Evolutionary conservation across 805 yeast species (phyloP).

Genomic region (Candida chilensis): DNA sequence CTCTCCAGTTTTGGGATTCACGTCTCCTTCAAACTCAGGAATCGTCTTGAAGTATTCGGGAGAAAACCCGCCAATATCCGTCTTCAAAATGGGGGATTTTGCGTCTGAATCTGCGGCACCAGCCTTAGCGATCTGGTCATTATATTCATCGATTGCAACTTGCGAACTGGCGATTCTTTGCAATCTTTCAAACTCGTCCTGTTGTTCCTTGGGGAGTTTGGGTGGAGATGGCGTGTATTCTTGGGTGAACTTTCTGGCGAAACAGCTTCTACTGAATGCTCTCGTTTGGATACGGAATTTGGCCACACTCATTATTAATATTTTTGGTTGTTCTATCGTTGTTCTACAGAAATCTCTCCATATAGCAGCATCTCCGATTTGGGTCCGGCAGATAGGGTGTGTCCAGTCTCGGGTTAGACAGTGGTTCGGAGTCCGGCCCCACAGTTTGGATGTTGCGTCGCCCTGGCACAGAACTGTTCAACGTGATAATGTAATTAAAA

Average conservation of each 20-base stretch:
- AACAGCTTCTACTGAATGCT: too few relatives aligned
- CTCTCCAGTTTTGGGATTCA: slow-evolving; percentile 91
- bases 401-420: too few relatives aligned
- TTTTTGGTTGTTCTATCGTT: too few relatives aligned
- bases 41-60: slow-evolving; percentile 69
- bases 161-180: slow-evolving; percentile 76
- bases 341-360: too few relatives aligned
- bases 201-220: slow-evolving; percentile 67
- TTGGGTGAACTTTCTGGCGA: slow-evolving; percentile 12
- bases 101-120: slow-evolving; percentile 13
- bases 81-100: slow-evolving; percentile 24
- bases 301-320: too few relatives aligned
- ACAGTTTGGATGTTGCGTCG: too few relatives aligned
- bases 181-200: slow-evolving; percentile 83
- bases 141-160: slow-evolving; percentile 69
- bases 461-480: too few relatives aligned
- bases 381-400: too few relatives aligned
- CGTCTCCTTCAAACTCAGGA: slow-evolving; percentile 94
- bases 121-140: slow-evolving; percentile 31
- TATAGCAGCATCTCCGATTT: too few relatives aligned
- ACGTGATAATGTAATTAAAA: too few relatives aligned
- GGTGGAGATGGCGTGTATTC: slow-evolving; percentile 45
- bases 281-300: too few relatives aligned
- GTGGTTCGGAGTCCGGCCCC: too few relatives aligned
- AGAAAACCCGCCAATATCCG: slow-evolving; percentile 56